A percentile compares a stretch with the other conserved stretches of the same genome.
Conservation (phyloP, 768 basidiomycete species). For the Cystofilobasidium macerans region DNA sequence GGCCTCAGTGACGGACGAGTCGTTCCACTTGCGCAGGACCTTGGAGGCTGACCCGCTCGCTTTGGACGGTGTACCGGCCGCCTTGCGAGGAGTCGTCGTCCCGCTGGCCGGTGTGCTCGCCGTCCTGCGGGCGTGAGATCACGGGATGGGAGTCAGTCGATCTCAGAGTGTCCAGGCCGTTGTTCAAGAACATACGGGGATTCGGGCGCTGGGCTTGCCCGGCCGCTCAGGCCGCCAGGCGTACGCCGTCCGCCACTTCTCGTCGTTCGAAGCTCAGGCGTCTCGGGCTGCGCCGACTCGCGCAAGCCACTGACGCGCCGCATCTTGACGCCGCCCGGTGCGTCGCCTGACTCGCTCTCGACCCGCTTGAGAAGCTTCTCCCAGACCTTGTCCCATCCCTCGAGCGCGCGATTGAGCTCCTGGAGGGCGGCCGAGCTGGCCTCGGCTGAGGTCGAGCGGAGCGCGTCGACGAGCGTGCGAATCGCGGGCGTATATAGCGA, state of each 20-base stretch:
- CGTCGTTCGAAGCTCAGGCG: constrained; percentile 55
- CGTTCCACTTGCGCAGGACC: constrained; percentile 81
- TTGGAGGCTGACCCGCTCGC: constrained; percentile 55
- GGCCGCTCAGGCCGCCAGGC: constrained; percentile 26
- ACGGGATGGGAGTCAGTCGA: neutral
- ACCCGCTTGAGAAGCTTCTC: constrained; percentile 53
- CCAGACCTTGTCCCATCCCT: constrained; percentile 71
- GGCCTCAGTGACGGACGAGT: constrained; percentile 55
- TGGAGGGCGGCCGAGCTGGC: constrained; percentile 44
- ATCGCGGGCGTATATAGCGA: constrained; percentile 20
- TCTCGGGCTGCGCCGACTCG: neutral
- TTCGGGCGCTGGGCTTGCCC: constrained; percentile 1
- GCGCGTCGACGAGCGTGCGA: constrained; percentile 3
- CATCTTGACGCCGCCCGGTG: constrained; percentile 31
- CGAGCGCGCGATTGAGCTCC: constrained; percentile 60
- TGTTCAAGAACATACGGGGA: neutral
- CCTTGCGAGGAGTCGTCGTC: neutral
- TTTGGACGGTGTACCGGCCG: constrained; percentile 4
- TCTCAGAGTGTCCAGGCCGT: neutral
- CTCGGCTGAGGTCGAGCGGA: neutral
- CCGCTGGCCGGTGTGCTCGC: neutral
- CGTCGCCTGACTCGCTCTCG: constrained; percentile 49
- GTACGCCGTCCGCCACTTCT: constrained; percentile 46
- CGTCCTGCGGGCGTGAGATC: too few species aligned
- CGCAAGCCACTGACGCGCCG: neutral